These are phyloP conservation scores for Colletotrichum filicis DNA, from an alignment of 2,329 filamentous ascomycete species.

Conservation along the genomic window DNA sequence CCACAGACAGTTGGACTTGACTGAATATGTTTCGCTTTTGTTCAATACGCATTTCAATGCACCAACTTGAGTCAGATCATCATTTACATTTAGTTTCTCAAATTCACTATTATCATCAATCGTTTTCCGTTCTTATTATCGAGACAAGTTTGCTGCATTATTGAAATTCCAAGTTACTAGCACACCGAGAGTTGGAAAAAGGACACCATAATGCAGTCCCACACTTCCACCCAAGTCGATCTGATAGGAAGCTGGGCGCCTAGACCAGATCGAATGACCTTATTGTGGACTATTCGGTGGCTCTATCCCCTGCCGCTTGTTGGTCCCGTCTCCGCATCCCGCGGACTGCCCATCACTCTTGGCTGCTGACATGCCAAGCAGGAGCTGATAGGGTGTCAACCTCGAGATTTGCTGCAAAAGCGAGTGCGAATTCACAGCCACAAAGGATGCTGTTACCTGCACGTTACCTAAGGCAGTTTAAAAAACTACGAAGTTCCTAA, in stretches of 20 bases:
- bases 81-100: neutral
- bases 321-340: neutral
- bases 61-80: neutral
- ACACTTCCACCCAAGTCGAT: too few relatives aligned
- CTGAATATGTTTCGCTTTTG: neutral
- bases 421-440: constrained; percentile 13
- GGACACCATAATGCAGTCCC: too few relatives aligned
- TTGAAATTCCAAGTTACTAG: too few relatives aligned
- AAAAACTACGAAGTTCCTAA: neutral
- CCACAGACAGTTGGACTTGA: neutral
- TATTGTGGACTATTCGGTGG: neutral
- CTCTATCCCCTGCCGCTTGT: neutral
- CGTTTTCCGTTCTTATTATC: too few relatives aligned
- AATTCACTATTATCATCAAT: neutral
- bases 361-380: constrained; percentile 25
- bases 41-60: neutral
- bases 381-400: neutral
- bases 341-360: neutral
- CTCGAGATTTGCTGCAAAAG: neutral
- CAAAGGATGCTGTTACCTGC: neutral
- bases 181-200: too few relatives aligned
- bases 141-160: too few relatives aligned
- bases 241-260: too few relatives aligned
- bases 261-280: too few relatives aligned
- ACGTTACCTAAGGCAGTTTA: neutral